Base-by-base conservation (phyloP, 768 basidiomycete genomes). In the Epithele typhae region DNA sequence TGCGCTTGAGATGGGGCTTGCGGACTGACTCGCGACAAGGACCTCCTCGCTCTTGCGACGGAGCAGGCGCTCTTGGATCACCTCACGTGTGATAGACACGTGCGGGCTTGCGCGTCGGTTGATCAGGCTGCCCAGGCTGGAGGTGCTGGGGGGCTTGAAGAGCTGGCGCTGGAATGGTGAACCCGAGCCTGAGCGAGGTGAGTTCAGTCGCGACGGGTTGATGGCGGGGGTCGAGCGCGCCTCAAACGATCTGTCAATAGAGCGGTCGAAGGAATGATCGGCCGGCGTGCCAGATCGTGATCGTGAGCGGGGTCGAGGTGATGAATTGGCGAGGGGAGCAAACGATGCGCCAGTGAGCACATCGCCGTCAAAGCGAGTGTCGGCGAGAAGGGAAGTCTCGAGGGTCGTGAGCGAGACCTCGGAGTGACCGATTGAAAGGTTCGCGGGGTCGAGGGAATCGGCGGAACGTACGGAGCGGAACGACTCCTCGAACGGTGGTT, bases 11-110 rank as follows among this genome's bases (percentile, higher is more conserved):
- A 32, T 21, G 4, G 40, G 34, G 36, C 25, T 43, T 2, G 23
- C 25, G 3, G 45, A 33, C 9, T 27, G 45, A 9, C 18, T 30
- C 21, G 5, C 57, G 49, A 49, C 68, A 46, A 6, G 72, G 66
- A 51, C 76, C 76, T 77, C 70, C 36, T 63, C 57, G 35, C 74
- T 76, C 46, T 69, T 63, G 53, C 71, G 68, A 40, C 65, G 68
- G 59, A 73, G 54, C 41, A 81, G 58, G 27, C 76, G 69, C 43
- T 72, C 64, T 48, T 76, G 72, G 17, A 84, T 71, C 39, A 76
- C 75, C 43, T 78, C 78, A 23, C 73, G 71, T 43, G 67, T 79
- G 47, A 82, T 79, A 36, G 77, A 68, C 18, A 17, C n/a, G 14
- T 25, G 40, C 21, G 67, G 68, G 42, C 68, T 70, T 3, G 56